Conservation (phyloP, 805 yeast genomes). For the Wickerhamomyces bovis region DNA sequence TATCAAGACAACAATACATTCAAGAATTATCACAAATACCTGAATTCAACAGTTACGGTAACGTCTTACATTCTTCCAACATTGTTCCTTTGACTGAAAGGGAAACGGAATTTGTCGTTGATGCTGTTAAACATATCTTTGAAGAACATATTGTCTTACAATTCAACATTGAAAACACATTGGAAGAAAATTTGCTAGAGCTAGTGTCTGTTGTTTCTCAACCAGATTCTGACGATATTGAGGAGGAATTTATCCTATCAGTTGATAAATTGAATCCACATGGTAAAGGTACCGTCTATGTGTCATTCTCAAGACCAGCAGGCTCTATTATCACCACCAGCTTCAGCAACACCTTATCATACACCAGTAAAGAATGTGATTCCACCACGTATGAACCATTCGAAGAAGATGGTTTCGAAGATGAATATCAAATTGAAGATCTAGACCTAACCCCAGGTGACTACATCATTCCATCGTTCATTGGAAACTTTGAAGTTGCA, state of each 20-base stretch:
- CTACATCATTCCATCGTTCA: constrained; percentile 69
- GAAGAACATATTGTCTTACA: constrained; percentile 69
- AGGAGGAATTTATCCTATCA: constrained; percentile 72
- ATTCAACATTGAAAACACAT: constrained; percentile 79
- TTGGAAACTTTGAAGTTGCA: constrained; percentile 64
- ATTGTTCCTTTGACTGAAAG: constrained; percentile 72
- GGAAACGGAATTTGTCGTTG: constrained; percentile 90
- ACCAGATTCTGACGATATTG: constrained; percentile 41
- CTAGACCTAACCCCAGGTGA: constrained; percentile 74
- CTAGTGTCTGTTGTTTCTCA: constrained; percentile 67
- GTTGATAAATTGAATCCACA: constrained; percentile 68
- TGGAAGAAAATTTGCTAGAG: constrained; percentile 69
- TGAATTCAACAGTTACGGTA: constrained; percentile 70
- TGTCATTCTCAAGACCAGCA: constrained; percentile 62
- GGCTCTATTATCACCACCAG: constrained; percentile 37
- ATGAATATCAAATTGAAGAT: constrained; percentile 87
- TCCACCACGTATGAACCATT: constrained; percentile 61
- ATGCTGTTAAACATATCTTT: constrained; percentile 78
- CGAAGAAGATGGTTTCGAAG: constrained; percentile 77
- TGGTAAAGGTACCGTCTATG: constrained; percentile 68
- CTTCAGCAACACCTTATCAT: constrained; percentile 63
- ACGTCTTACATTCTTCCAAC: constrained; percentile 63
- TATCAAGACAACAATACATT: constrained; percentile 58
- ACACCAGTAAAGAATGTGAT: constrained; percentile 74
- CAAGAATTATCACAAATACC: constrained; percentile 66